phyloP scores from a whole-genome alignment of 768 basidiomycete species.

The Pleurotus eryngii region DNA sequence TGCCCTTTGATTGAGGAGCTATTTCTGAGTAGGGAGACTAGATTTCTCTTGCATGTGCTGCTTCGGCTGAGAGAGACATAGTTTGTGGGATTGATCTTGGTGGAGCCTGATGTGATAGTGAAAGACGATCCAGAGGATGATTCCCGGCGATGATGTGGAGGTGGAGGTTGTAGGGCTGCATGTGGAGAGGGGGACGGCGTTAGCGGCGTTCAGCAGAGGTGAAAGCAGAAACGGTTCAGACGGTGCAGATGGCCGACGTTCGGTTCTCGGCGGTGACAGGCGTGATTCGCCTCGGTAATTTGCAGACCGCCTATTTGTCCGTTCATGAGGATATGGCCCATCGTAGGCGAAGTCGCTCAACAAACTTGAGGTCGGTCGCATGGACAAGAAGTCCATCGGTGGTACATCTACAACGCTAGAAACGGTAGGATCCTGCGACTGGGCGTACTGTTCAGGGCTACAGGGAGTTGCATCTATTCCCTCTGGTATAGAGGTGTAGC shows the following conservation, averaged over 20 bases:
- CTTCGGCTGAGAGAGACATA: constrained; percentile 21
- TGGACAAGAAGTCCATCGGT: constrained; percentile 1
- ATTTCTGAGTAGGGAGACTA: constrained; percentile 23
- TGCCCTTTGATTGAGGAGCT: constrained; percentile 29
- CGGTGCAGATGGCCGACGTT: neutral
- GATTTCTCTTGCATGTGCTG: constrained; percentile 19
- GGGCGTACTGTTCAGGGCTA: neutral
- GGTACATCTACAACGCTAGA: constrained; percentile 1
- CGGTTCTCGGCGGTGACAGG: neutral
- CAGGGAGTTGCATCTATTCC: neutral
- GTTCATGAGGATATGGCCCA: neutral
- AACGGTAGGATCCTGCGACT: neutral
- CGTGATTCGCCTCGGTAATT: neutral
- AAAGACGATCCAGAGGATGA: neutral
- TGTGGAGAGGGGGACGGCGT: neutral
- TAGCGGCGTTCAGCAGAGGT: neutral
- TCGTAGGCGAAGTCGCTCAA: constrained; percentile 1
- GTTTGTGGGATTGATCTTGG: constrained; percentile 5
- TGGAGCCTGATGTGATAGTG: neutral
- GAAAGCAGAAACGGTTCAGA: neutral
- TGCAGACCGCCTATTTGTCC: neutral
- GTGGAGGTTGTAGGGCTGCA: neutral
- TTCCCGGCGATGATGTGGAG: neutral
- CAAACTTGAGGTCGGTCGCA: neutral
- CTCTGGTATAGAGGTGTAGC: constrained; percentile 6